phyloP scores from a whole-genome alignment of 2,329 filamentous ascomycete species.

The Ceratocystis destructans region DNA sequence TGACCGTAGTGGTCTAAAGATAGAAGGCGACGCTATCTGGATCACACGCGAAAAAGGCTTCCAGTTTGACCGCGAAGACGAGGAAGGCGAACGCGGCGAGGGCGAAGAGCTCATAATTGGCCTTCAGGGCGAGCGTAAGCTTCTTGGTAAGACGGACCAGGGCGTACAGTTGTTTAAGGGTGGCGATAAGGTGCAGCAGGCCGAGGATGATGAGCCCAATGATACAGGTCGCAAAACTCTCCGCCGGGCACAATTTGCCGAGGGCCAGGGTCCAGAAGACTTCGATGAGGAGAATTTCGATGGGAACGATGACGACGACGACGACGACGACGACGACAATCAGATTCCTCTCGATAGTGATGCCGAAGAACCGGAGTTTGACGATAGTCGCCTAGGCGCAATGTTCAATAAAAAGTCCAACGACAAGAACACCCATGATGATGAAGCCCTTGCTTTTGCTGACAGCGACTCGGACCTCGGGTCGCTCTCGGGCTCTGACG shows the following conservation, averaged over 20 bases:
- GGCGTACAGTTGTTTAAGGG: slow-evolving; percentile 78
- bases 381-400: slow-evolving; percentile 45
- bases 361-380: slow-evolving; percentile 43
- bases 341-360: slow-evolving; percentile 32
- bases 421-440: slow-evolving; percentile 34
- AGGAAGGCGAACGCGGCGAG: slow-evolving; percentile 66
- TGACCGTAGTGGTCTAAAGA: slow-evolving; percentile 86
- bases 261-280: slow-evolving; percentile 45
- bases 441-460: slow-evolving; percentile 72
- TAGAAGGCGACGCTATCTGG: slow-evolving; percentile 95
- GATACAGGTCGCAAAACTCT: slow-evolving; percentile 44
- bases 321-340: slow-evolving; percentile 25
- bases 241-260: slow-evolving; percentile 43
- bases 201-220: slow-evolving; percentile 35
- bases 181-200: slow-evolving; percentile 51
- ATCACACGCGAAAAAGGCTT: slow-evolving; percentile 58
- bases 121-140: slow-evolving; percentile 65
- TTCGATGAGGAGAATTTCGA: slow-evolving; percentile 37
- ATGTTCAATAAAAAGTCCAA: slow-evolving; percentile 40
- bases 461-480: slow-evolving; percentile 96
- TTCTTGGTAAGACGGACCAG: slow-evolving; percentile 69
- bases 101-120: slow-evolving; percentile 91
- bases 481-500: slow-evolving; percentile 54
- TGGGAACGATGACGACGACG: slow-evolving; percentile 29
- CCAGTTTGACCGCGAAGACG: slow-evolving; percentile 57